phyloP scores from a whole-genome alignment of 345 rosid genomes.

The Xanthoceras sorbifolium region DNA sequence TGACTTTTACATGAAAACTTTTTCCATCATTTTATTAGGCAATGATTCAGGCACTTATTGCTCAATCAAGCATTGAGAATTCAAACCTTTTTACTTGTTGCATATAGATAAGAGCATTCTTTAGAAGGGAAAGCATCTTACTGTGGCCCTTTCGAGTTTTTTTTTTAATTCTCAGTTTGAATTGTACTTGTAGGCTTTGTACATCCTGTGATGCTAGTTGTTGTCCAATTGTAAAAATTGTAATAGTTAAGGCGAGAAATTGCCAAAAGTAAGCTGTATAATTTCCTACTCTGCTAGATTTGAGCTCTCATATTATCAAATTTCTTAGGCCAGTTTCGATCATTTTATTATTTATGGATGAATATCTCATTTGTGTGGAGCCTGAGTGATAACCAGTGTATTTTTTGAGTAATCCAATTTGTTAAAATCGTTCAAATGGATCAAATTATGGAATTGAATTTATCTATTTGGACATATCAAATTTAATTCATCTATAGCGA shows the following conservation, averaged over 20 bases:
- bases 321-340: background rate
- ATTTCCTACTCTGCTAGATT: background rate
- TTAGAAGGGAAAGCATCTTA: background rate
- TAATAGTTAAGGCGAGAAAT: constrained; percentile 8
- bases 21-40: constrained; percentile 13
- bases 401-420: background rate
- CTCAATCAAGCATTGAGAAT: background rate
- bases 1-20: background rate
- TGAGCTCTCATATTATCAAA: background rate
- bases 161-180: background rate
- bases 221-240: constrained; percentile 23
- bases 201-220: constrained; percentile 21
- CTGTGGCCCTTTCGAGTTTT: background rate
- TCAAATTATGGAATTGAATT: background rate
- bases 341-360: background rate
- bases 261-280: background rate
- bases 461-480: too few species aligned
- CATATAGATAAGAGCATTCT: background rate
- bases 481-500: too few species aligned
- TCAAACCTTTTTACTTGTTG: constrained; percentile 3
- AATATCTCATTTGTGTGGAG: background rate
- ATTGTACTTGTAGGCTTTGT: background rate
- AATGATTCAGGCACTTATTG: constrained; percentile 19
- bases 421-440: background rate
- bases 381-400: background rate